Evolutionary conservation across 768 basidiomycete species (phyloP).

Genomic region (Leccinum broughii): DNA sequence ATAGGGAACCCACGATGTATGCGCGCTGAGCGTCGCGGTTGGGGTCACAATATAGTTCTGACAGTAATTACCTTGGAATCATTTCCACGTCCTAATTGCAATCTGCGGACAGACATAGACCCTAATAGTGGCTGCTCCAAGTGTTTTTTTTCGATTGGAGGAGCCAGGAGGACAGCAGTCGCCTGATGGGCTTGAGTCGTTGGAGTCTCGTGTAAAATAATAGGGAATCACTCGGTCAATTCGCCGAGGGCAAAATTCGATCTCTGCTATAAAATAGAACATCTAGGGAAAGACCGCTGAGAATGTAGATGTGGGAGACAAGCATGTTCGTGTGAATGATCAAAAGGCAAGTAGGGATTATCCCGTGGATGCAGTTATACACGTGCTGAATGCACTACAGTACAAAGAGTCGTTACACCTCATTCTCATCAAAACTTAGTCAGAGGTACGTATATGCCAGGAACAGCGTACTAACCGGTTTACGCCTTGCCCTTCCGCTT

Average conservation of each 20-base stretch:
- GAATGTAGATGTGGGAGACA: background rate
- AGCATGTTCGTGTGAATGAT: background rate
- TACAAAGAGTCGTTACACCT: background rate
- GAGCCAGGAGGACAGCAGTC: no score
- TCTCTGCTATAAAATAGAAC: background rate
- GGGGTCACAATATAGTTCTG: background rate
- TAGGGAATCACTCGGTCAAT: no score
- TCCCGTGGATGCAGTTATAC: background rate
- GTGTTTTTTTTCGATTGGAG: no score
- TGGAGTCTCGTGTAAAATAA: no score
- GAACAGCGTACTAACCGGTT: background rate
- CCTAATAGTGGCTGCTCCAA: no score
- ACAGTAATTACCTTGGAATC: background rate
- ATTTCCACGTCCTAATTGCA: background rate
- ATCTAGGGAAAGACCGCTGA: background rate
- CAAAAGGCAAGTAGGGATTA: background rate
- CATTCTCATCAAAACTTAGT: background rate
- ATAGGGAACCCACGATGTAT: background rate
- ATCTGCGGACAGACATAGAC: background rate
- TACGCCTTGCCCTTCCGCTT: conserved; percentile 42
- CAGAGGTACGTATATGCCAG: background rate
- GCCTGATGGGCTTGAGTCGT: no score
- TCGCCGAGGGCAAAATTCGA: background rate
- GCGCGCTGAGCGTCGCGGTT: background rate
- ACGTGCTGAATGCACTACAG: background rate